Conservation (phyloP, 352 stramenopile genomes). For the Phytopythium sindhum region DNA sequence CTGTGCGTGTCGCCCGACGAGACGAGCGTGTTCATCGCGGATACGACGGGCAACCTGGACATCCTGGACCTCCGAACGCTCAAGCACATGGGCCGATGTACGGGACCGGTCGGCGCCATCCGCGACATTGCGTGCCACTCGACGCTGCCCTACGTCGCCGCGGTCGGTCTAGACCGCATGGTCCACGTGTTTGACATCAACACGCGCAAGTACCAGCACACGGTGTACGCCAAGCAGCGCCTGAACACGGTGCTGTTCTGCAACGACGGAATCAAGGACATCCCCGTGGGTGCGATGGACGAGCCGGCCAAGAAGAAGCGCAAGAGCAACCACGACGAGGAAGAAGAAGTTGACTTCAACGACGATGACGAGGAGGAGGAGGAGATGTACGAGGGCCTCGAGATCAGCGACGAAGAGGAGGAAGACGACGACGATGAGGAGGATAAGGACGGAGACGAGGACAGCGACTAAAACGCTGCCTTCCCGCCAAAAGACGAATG, state of each 20-base stretch:
- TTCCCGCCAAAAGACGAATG: neutral
- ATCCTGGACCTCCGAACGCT: slow-evolving; percentile 88
- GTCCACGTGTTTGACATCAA: slow-evolving; percentile 92
- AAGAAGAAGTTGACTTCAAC: slow-evolving; percentile 37
- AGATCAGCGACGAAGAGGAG: slow-evolving; percentile 64
- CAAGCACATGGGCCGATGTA: slow-evolving; percentile 83
- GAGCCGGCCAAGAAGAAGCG: slow-evolving; percentile 46
- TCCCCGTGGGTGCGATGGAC: slow-evolving; percentile 27
- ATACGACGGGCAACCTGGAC: slow-evolving; percentile 89
- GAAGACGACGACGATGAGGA: slow-evolving; percentile 49
- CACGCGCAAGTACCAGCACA: slow-evolving; percentile 66
- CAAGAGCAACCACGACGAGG: slow-evolving; percentile 36
- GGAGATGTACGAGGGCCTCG: slow-evolving; percentile 83
- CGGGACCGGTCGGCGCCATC: slow-evolving; percentile 88
- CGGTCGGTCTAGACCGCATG: slow-evolving; percentile 93
- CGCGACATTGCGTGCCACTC: slow-evolving; percentile 87
- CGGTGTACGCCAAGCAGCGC: slow-evolving; percentile 83
- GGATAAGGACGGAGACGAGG: slow-evolving; percentile 38
- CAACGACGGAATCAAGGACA: slow-evolving; percentile 69
- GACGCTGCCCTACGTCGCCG: slow-evolving; percentile 86
- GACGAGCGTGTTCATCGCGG: slow-evolving; percentile 80
- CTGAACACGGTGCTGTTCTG: slow-evolving; percentile 92
- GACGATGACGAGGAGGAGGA: slow-evolving; percentile 76
- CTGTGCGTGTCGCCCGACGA: slow-evolving; percentile 69
- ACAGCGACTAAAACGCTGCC: slow-evolving; percentile 22